Evolutionary conservation across 306 rosid genomes (phyloP).

Genomic region (Vicia villosa): DNA sequence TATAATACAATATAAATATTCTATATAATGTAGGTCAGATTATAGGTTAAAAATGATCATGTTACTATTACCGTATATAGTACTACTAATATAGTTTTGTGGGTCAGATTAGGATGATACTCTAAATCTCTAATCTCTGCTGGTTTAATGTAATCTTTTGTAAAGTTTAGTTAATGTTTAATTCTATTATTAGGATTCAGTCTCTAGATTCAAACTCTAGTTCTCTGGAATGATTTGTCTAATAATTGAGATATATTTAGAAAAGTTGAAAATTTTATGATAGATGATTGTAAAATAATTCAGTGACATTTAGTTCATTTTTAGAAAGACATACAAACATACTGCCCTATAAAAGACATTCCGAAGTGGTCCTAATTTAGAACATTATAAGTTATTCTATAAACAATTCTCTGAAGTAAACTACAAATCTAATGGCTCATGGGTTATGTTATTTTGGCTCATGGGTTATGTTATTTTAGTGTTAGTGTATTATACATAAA

Average conservation of each 20-base stretch:
- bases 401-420: not conserved
- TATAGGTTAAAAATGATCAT: not conserved
- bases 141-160: not conserved
- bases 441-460: constrained; percentile 13
- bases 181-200: too few species aligned
- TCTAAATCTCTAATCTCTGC: not conserved
- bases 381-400: constrained; percentile 18
- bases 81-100: not conserved
- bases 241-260: too few species aligned
- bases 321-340: not conserved
- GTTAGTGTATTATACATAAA: not conserved
- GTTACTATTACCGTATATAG: not conserved
- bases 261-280: not conserved
- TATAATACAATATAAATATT: not conserved
- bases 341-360: not conserved
- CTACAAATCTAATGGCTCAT: constrained; percentile 14
- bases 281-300: not conserved
- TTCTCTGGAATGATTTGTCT: too few species aligned
- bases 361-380: not conserved
- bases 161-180: too few species aligned
- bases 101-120: not conserved
- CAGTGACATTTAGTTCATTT: not conserved
- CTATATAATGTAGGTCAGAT: not conserved
- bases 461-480: not conserved
- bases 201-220: too few species aligned